A percentile compares a stretch with the other conserved stretches of the same genome.
These are phyloP conservation scores for Hanseniaspora valbyensis DNA, from an alignment of 805 yeast genomes.

Conservation along the genomic window DNA sequence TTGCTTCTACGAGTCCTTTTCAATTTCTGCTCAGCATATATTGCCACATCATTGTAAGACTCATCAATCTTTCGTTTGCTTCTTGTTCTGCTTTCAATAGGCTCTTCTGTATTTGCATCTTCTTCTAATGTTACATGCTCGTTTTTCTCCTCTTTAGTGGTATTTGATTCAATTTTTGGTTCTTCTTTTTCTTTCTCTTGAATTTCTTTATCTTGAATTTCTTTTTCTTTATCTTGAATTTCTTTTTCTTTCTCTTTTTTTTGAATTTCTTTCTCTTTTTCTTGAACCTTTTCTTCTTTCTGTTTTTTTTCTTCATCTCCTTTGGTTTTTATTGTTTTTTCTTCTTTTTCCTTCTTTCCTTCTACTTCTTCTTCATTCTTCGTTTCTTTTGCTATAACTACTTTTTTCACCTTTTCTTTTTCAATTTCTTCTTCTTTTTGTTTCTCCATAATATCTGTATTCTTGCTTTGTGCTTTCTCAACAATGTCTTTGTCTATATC, in stretches of 20 bases:
- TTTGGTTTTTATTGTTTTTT: constrained; percentile 2
- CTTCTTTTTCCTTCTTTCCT: not conserved
- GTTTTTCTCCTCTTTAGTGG: too few relatives aligned
- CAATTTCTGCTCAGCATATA: not conserved
- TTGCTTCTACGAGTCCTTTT: constrained; percentile 9
- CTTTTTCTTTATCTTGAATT: not conserved
- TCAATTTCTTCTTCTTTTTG: constrained; percentile 15
- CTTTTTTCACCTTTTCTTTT: constrained; percentile 10
- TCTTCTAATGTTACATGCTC: not conserved
- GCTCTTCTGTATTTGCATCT: not conserved
- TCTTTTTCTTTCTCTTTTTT: not conserved
- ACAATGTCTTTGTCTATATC: too few relatives aligned
- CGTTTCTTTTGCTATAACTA: constrained; percentile 10
- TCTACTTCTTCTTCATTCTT: constrained; percentile 12
- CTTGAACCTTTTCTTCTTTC: not conserved
- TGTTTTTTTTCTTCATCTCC: constrained; percentile 12
- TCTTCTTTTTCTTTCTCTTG: constrained; percentile 6
- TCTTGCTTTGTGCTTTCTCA: too few relatives aligned
- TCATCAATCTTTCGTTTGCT: constrained; percentile 7
- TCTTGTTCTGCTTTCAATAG: constrained; percentile 7
- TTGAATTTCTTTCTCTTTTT: not conserved
- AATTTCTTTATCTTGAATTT: not conserved
- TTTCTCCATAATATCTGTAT: not conserved
- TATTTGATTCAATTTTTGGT: constrained; percentile 17
- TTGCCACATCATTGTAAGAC: not conserved